Conservation (phyloP, 768 basidiomycete genomes). For the Amanita rimosa region DNA sequence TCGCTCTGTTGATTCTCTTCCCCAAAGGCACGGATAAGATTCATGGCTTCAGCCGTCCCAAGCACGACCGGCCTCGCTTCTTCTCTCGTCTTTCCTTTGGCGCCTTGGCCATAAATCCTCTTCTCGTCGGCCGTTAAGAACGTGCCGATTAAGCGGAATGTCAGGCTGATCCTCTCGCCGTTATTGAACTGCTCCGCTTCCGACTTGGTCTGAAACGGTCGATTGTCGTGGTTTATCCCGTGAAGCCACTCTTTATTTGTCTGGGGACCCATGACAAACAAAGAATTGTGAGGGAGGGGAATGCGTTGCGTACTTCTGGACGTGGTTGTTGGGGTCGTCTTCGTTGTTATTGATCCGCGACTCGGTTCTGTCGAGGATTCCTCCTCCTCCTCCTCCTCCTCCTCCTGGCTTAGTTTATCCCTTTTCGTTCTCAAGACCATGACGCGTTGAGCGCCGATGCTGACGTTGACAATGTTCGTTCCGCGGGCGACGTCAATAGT, state of each 20-base stretch:
- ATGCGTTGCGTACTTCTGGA: conserved; percentile 39
- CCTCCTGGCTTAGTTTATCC: conserved; percentile 18
- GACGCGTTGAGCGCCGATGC: conserved; percentile 63
- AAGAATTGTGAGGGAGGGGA: conserved; percentile 69
- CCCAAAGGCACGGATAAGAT: conserved; percentile 55
- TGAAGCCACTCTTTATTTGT: conserved; percentile 74
- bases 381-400: too few relatives aligned
- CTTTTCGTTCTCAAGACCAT: conserved; percentile 70
- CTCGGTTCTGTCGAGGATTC: conserved; percentile 2
- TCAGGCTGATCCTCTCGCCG: conserved; percentile 70
- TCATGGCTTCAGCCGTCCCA: conserved; percentile 35
- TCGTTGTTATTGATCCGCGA: conserved; percentile 11
- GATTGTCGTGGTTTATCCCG: conserved; percentile 67
- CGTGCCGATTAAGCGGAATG: conserved; percentile 71
- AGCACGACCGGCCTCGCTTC: conserved; percentile 42
- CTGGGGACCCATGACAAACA: conserved; percentile 68
- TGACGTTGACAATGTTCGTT: conserved; percentile 72
- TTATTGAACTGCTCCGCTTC: conserved; percentile 38
- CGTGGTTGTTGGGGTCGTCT: too few relatives aligned
- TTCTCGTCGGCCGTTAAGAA: conserved; percentile 43
- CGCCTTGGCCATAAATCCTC: conserved; percentile 66
- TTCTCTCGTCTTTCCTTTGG: conserved; percentile 46
- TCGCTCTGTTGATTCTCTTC: conserved; percentile 58
- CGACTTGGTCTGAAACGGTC: conserved; percentile 40
- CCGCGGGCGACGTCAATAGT: conserved; percentile 71